Percentiles rank a stretch among this genome's conserved stretches.
These are phyloP conservation scores for Fusarium hainanense DNA, from an alignment of 2,329 filamentous ascomycete genomes.

Conservation along the genomic window DNA sequence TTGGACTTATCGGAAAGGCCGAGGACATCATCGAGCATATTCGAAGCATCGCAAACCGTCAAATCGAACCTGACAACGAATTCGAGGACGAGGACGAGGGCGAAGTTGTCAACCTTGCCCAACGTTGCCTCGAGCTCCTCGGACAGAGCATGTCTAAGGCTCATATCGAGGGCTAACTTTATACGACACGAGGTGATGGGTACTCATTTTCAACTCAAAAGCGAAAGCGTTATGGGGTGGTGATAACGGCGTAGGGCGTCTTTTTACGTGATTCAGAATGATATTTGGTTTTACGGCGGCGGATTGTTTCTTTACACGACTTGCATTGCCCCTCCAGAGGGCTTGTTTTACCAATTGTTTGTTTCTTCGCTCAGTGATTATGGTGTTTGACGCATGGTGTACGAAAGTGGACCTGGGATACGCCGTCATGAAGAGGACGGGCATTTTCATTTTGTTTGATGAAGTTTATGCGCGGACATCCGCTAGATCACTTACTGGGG, in stretches of 20 bases:
- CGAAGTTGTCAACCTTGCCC: slow-evolving; percentile 90
- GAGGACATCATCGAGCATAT: slow-evolving; percentile 94
- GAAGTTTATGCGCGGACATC: slow-evolving; percentile 50
- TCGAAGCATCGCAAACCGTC: slow-evolving; percentile 88
- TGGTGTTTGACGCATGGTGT: slow-evolving; percentile 34
- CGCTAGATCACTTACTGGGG: slow-evolving; percentile 35
- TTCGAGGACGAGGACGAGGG: slow-evolving; percentile 90
- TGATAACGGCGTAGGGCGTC: slow-evolving; percentile 49
- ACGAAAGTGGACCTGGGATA: slow-evolving; percentile 16
- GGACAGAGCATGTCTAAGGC: slow-evolving; percentile 80
- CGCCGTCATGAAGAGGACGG: slow-evolving; percentile 23
- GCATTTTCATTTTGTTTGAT: slow-evolving; percentile 47
- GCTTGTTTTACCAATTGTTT: slow-evolving; percentile 29
- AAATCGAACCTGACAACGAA: slow-evolving; percentile 87
- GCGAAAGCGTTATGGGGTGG: slow-evolving; percentile 41
- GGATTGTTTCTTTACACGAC: slow-evolving; percentile 38
- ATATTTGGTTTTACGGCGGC: slow-evolving; percentile 38
- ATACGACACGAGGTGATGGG: neutral
- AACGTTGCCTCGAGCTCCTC: slow-evolving; percentile 87
- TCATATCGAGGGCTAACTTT: slow-evolving; percentile 78
- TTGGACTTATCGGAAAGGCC: slow-evolving; percentile 87
- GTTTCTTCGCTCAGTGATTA: slow-evolving; percentile 28
- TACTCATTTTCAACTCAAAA: slow-evolving; percentile 44
- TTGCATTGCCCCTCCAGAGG: slow-evolving; percentile 36
- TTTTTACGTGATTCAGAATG: slow-evolving; percentile 44